Evolutionary conservation across 2,329 filamentous ascomycete genomes (phyloP).

Genomic region (Coniochaeta sp.): DNA sequence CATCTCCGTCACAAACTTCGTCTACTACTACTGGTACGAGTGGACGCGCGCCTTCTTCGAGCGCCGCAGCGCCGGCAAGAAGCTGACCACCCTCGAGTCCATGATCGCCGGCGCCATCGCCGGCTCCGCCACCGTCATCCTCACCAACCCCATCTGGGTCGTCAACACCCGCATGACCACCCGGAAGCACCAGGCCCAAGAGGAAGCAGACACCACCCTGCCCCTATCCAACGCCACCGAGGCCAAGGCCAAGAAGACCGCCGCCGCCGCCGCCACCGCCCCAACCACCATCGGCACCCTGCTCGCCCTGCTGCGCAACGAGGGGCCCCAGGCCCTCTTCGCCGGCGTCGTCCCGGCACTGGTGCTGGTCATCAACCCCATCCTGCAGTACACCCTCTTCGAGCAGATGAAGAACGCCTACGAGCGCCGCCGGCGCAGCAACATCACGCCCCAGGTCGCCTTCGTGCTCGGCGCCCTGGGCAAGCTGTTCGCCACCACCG

Average conservation of each 20-base stretch:
- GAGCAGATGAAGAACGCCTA: conserved; percentile 93
- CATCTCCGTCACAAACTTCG: conserved; percentile 98
- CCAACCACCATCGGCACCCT: conserved; percentile 77
- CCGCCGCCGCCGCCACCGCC: conserved; percentile 44
- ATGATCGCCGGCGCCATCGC: conserved; percentile 95
- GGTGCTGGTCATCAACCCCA: conserved; percentile 94
- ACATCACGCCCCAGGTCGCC: conserved; percentile 76
- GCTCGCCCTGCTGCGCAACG: conserved; percentile 69
- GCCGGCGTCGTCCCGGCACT: conserved; percentile 87
- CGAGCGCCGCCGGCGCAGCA: conserved; percentile 54
- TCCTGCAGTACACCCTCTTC: conserved; percentile 96
- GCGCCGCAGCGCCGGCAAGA: conserved; percentile 66
- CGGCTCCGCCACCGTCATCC: conserved; percentile 85
- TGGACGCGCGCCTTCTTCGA: conserved; percentile 89
- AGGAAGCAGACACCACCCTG: conserved; percentile 19
- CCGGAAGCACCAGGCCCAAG: conserved; percentile 48
- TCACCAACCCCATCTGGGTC: conserved; percentile 99
- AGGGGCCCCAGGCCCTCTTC: conserved; percentile 81
- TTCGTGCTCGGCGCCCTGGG: conserved; percentile 89
- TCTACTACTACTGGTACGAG: conserved; percentile 99
- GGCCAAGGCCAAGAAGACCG: conserved; percentile 22
- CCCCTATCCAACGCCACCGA: conserved; percentile 15
- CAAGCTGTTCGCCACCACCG: conserved; percentile 86
- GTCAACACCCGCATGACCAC: conserved; percentile 98
- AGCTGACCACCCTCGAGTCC: conserved; percentile 83